These are phyloP conservation scores for Dactylellina cionopaga DNA, from an alignment of 2,329 filamentous ascomycete species.

Conservation along the genomic window DNA sequence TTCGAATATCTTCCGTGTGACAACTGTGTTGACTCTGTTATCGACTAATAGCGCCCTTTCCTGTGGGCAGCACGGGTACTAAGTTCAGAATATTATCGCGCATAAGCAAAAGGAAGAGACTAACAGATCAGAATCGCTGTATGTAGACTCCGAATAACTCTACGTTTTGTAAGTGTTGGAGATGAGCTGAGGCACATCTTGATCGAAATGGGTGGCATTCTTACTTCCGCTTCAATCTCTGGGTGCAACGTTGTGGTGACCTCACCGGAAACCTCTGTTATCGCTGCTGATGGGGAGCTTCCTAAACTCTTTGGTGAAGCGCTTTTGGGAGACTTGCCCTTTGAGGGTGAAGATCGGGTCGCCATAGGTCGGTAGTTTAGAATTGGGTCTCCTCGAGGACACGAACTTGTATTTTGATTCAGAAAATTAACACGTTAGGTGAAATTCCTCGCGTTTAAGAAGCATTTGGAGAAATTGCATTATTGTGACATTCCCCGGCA, in stretches of 20 bases:
- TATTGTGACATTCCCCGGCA: too few relatives aligned
- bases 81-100: not conserved
- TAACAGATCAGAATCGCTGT: conserved; percentile 29
- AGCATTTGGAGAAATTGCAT: too few relatives aligned
- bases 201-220: too few relatives aligned
- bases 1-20: not conserved
- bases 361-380: too few relatives aligned
- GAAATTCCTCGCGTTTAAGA: too few relatives aligned
- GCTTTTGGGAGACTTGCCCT: not conserved
- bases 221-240: conserved; percentile 15
- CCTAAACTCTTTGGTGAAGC: conserved; percentile 2
- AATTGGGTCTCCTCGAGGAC: too few relatives aligned
- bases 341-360: too few relatives aligned
- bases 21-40: not conserved
- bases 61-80: too few relatives aligned
- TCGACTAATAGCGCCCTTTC: not conserved
- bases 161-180: too few relatives aligned
- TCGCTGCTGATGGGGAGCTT: not conserved
- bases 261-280: not conserved
- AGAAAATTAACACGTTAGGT: too few relatives aligned
- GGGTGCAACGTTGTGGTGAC: conserved; percentile 24
- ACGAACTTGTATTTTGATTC: too few relatives aligned
- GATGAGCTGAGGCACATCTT: too few relatives aligned
- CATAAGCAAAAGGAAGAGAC: not conserved
- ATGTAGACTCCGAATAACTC: conserved; percentile 10